phyloP scores from a whole-genome alignment of 768 basidiomycete species.

The Lactarius sp. region DNA sequence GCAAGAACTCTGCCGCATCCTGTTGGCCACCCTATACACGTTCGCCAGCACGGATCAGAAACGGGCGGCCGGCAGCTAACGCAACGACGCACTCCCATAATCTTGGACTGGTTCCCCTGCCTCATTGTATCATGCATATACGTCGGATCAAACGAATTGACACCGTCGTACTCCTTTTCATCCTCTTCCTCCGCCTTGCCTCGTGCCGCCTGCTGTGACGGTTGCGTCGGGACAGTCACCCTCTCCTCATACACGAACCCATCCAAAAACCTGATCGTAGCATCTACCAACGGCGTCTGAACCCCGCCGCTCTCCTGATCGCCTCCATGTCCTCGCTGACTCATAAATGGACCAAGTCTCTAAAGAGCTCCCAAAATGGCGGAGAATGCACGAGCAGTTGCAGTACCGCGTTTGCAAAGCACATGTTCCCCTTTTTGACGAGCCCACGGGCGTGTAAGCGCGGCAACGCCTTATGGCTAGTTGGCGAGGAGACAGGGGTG shows the following conservation, averaged over 20 bases:
- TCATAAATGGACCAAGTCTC: conserved; percentile 55
- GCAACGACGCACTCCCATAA: conserved; percentile 66
- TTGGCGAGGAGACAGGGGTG: conserved; percentile 30
- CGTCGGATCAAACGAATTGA: conserved; percentile 76
- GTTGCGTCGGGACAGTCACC: conserved; percentile 27
- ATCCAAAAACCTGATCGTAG: conserved; percentile 66
- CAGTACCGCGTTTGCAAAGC: conserved; percentile 92
- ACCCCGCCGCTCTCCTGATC: conserved; percentile 26
- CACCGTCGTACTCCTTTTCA: conserved; percentile 46
- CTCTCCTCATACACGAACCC: conserved; percentile 54
- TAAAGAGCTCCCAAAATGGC: conserved; percentile 80
- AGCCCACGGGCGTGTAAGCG: conserved; percentile 67
- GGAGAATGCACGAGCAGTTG: conserved; percentile 86
- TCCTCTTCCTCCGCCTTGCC: conserved; percentile 41
- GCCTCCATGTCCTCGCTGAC: conserved; percentile 30
- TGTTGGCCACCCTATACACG: conserved; percentile 73
- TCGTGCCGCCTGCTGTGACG: conserved; percentile 21
- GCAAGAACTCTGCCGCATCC: conserved; percentile 98
- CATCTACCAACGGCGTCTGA: conserved; percentile 56
- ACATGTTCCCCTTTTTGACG: conserved; percentile 95
- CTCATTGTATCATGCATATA: conserved; percentile 90
- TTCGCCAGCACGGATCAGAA: conserved; percentile 12
- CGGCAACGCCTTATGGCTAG: conserved; percentile 24
- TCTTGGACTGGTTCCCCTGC: conserved; percentile 88
- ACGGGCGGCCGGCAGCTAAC: neutral